A percentile compares a stretch with the other conserved stretches of the same genome.
phyloP scores from a whole-genome alignment of 202 grass and related monocot species.

The Sporobolus alterniflorus region DNA sequence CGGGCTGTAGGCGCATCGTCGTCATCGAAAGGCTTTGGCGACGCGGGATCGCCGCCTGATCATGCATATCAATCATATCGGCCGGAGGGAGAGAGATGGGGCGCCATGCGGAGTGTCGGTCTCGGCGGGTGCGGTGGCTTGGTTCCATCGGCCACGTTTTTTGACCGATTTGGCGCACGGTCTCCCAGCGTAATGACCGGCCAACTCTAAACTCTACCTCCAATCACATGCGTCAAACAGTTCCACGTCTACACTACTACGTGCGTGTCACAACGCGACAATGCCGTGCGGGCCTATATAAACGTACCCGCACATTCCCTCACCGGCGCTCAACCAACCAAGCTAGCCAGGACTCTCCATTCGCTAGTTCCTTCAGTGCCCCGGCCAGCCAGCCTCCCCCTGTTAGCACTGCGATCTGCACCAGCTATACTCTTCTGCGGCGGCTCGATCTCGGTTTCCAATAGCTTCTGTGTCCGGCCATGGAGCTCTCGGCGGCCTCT shows the following conservation, averaged over 20 bases:
- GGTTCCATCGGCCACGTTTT: neutral
- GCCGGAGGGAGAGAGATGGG: neutral
- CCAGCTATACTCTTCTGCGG: neutral
- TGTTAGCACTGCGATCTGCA: neutral
- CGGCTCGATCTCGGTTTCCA: neutral
- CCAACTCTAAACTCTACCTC: neutral
- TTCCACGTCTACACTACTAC: neutral
- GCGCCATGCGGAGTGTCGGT: neutral
- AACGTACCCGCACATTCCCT: neutral
- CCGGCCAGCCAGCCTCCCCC: neutral
- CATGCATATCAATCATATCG: neutral
- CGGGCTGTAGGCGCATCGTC: neutral
- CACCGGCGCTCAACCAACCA: neutral
- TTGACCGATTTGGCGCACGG: constrained; percentile 16
- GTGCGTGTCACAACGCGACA: neutral
- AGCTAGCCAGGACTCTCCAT: neutral
- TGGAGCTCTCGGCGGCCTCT: constrained; percentile 51
- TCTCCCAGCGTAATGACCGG: neutral
- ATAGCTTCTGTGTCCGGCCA: too few relatives aligned
- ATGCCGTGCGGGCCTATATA: constrained; percentile 36
- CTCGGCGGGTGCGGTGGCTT: neutral
- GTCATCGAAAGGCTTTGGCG: neutral
- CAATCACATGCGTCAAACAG: neutral
- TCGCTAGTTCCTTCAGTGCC: neutral
- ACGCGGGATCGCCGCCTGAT: neutral